Evolutionary conservation across 202 grass and related monocot genomes (phyloP), one percentile per base, ranked within the genome.

Genomic region (Eragrostis tef): DNA sequence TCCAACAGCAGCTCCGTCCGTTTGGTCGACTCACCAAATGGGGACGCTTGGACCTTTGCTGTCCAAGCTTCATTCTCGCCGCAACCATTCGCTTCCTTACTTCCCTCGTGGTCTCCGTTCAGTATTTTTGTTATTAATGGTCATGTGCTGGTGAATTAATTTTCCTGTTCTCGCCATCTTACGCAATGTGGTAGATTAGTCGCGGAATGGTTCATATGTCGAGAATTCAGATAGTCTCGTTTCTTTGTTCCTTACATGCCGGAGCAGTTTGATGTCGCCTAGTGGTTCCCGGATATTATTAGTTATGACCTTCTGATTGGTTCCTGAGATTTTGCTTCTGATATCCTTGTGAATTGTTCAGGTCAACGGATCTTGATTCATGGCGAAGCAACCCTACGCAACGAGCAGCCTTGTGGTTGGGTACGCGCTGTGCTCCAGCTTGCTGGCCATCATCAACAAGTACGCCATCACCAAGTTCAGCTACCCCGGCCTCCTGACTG

Each of bases 381-480:
- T 87, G 86, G 74, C 67, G 4, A 83, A 83, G 58, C 74, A 66
- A 61, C 16, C 73, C 19, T 88, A 92, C 24, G 78, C 90, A 0
- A 92, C 93, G 2, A 92, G 89, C 21, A 86, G 87, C 87, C 87
- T 95, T 0, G 67, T 95, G 41, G 8, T 95, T 5, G 93, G 93
- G 20, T 92, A 95, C 36, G 90, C 85, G 19, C 45, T 95, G 51
- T 92, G 74, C 71, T 92, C 90, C 4, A 92, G 90, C 78, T 84
- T 95, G 71, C 90, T 95, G 9, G 79, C 90, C 1, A 86, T 95
- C 74, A 95, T 95, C 80, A 95, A 95, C 83, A 95, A 95, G 78
- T 92, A 86, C 27, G 90, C 90, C 36, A 90, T 95, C 78, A 95
- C 87, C 21, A 86, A 86, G 75, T 92, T 95, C 64, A 74, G 83